A percentile compares a stretch with the other conserved stretches of the same genome.
These are phyloP conservation scores for Actinomortierella wolfii DNA, from an alignment of 371 early-diverging fungal genomes.

Conservation along the genomic window DNA sequence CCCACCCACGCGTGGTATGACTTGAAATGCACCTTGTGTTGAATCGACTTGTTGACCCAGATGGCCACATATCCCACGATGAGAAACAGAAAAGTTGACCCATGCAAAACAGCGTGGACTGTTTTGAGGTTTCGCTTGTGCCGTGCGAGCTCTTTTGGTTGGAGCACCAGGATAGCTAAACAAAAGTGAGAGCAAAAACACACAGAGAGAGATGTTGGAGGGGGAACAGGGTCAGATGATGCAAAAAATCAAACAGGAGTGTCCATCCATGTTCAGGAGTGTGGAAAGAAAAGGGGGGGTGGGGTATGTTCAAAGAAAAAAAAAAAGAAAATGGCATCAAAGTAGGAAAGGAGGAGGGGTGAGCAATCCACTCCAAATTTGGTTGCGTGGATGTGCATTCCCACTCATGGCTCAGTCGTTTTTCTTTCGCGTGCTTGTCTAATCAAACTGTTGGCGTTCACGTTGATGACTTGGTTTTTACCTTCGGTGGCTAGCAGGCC, in stretches of 20 bases:
- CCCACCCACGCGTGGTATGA: conserved; percentile 32
- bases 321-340: no score
- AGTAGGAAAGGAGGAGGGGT: no score
- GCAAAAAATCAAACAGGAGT: no score
- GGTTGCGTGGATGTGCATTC: no score
- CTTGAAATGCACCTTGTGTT: conserved; percentile 24
- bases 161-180: conserved; percentile 37
- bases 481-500: conserved; percentile 43
- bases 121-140: conserved; percentile 13
- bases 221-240: background rate
- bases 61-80: conserved; percentile 24
- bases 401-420: no score
- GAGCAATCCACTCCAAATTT: no score
- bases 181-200: background rate
- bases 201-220: background rate
- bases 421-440: no score
- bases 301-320: background rate
- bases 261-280: background rate
- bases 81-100: conserved; percentile 19
- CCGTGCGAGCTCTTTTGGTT: conserved; percentile 18
- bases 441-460: no score
- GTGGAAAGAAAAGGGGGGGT: background rate
- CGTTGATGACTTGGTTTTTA: background rate
- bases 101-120: conserved; percentile 20
- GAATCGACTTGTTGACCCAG: conserved; percentile 25